A percentile compares a stretch with the other conserved stretches of the same genome.
Evolutionary conservation across 345 rosid genomes (phyloP).

Genomic region (Eutrema yunnanense): DNA sequence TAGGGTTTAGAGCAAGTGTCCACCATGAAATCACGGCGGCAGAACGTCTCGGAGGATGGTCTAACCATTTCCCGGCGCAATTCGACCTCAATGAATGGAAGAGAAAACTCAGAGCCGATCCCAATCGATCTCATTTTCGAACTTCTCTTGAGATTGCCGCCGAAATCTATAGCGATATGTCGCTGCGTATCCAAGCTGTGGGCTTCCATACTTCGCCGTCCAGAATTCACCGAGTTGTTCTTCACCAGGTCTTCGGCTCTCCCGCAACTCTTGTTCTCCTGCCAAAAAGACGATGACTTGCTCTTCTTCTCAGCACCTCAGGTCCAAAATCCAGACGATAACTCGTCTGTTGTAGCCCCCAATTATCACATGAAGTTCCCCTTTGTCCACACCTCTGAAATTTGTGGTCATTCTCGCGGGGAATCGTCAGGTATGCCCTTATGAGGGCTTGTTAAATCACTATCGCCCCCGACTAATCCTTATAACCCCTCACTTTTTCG

Average conservation of each 20-base stretch:
- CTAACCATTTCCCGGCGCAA: not conserved
- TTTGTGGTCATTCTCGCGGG: not conserved
- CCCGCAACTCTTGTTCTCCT: not conserved
- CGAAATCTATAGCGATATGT: not conserved
- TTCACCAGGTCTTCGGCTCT: not conserved
- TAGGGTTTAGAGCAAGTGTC: not conserved
- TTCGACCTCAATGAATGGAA: not conserved
- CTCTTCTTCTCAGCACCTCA: not conserved
- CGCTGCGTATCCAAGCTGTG: slow-evolving; percentile 1
- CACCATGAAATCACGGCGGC: not conserved
- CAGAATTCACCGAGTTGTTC: not conserved
- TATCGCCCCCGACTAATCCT: too few relatives aligned
- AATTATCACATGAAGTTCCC: not conserved
- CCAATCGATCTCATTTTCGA: not conserved
- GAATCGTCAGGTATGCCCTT: too few relatives aligned
- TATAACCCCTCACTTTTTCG: too few relatives aligned
- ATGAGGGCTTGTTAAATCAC: too few relatives aligned
- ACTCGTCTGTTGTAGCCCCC: not conserved
- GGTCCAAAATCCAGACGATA: not conserved
- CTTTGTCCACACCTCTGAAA: not conserved
- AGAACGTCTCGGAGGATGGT: not conserved
- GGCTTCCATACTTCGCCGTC: not conserved
- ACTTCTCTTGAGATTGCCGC: not conserved
- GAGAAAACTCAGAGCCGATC: not conserved
- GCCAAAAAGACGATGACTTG: not conserved